Percentiles rank a stretch among this genome's conserved stretches.
These are phyloP conservation scores for Penicillium waksmanii DNA, from an alignment of 495 filamentous ascomycete genomes.

Conservation along the genomic window DNA sequence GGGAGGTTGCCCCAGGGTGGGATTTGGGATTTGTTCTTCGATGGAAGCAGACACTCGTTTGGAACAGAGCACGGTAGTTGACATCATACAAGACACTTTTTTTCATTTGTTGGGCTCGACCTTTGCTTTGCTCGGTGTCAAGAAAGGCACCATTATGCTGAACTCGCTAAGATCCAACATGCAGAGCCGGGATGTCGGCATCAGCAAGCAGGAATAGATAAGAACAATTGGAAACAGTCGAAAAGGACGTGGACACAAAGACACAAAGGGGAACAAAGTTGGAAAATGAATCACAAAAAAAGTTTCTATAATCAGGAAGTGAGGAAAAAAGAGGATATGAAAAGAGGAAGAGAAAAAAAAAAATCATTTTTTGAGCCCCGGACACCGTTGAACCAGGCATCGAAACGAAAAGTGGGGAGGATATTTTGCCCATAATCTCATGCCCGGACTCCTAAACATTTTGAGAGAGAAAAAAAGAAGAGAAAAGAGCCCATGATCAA, in stretches of 20 bases:
- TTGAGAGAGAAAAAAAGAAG: conserved; percentile 23
- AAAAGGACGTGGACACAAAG: not conserved
- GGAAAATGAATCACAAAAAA: conserved; percentile 24
- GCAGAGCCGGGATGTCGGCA: not conserved
- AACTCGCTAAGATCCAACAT: conserved; percentile 27
- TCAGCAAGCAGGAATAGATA: conserved; percentile 1
- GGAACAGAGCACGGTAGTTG: conserved; percentile 7
- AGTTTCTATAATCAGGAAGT: conserved; percentile 41
- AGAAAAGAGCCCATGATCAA: conserved; percentile 6
- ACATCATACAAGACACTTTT: conserved; percentile 26
- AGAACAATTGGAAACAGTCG: not conserved
- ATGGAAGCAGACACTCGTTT: not conserved
- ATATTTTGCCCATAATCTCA: conserved; percentile 45
- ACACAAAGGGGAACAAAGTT: not conserved
- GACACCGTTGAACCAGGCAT: conserved; percentile 41
- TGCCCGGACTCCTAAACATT: conserved; percentile 49
- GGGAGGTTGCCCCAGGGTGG: no score
- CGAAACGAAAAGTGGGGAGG: conserved; percentile 20
- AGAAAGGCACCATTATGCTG: conserved; percentile 18
- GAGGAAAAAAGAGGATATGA: conserved; percentile 3
- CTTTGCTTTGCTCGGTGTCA: conserved; percentile 21
- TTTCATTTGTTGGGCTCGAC: conserved; percentile 23
- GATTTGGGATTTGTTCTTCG: not conserved
- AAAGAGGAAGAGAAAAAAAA: conserved; percentile 26
- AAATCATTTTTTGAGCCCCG: conserved; percentile 36